These are phyloP conservation scores for Coccinonectria pachysandricola DNA, from an alignment of 2,329 filamentous ascomycete genomes.

Conservation along the genomic window DNA sequence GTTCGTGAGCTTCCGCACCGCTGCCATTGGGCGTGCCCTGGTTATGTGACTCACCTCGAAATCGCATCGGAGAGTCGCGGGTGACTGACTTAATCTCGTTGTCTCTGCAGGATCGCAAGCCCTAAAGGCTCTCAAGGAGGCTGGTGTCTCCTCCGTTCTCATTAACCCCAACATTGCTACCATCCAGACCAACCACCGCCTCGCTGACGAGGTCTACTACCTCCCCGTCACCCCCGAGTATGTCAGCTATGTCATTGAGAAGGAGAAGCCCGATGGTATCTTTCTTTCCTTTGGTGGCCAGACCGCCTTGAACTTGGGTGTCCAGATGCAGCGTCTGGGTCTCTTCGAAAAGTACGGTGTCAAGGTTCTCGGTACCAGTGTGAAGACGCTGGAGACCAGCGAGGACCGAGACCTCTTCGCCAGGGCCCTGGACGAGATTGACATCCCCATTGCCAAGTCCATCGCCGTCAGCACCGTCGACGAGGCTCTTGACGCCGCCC, in stretches of 20 bases:
- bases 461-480: conserved; percentile 87
- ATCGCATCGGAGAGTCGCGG: conserved; percentile 3
- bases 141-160: conserved; percentile 79
- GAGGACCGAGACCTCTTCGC: conserved; percentile 96
- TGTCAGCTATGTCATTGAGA: conserved; percentile 93
- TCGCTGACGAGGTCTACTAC: conserved; percentile 97
- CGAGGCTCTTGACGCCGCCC: conserved; percentile 80
- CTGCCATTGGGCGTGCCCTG: no score
- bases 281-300: conserved; percentile 96
- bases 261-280: conserved; percentile 90
- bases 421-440: conserved; percentile 90
- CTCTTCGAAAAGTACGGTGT: conserved; percentile 93
- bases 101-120: conserved; percentile 87
- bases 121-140: conserved; percentile 93
- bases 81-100: no score
- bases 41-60: conserved; percentile 8
- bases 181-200: conserved; percentile 92
- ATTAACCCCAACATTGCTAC: conserved; percentile 98
- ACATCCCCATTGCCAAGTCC: conserved; percentile 94
- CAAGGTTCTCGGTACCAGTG: conserved; percentile 88
- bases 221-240: conserved; percentile 96
- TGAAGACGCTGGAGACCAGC: conserved; percentile 85
- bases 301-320: conserved; percentile 91
- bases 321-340: conserved; percentile 93
- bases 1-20: conserved; percentile 44